Conservation (phyloP, 495 filamentous ascomycete species). For the Pseudomonodictys pantanalensis region DNA sequence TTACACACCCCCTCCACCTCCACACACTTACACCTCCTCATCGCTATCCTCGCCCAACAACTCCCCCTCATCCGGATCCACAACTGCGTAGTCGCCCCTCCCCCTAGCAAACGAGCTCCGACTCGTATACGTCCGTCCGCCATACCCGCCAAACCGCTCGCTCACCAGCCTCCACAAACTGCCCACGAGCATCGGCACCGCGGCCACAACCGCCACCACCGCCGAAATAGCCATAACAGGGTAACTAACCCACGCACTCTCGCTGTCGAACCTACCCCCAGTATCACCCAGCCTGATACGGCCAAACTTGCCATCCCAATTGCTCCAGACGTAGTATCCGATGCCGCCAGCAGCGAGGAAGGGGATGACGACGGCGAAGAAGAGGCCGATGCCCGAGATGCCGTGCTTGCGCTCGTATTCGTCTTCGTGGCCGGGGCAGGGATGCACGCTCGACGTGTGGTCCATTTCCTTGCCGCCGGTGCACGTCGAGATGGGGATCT, state of each 20-base stretch:
- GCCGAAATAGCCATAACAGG: constrained; percentile 77
- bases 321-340: constrained; percentile 82
- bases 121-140: constrained; percentile 67
- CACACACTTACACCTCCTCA: constrained; percentile 60
- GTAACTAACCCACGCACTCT: constrained; percentile 68
- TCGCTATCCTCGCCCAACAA: constrained; percentile 89
- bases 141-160: constrained; percentile 43
- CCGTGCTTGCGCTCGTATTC: constrained; percentile 73
- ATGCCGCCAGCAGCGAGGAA: constrained; percentile 63
- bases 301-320: constrained; percentile 88
- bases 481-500: constrained; percentile 85
- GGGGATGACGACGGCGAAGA: constrained; percentile 78
- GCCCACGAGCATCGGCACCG: constrained; percentile 66
- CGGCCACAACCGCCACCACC: constrained; percentile 68
- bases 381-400: constrained; percentile 70
- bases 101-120: constrained; percentile 81
- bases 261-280: constrained; percentile 54
- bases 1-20: background rate
- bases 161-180: constrained; percentile 64
- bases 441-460: constrained; percentile 49
- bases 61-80: constrained; percentile 91
- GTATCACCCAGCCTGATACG: constrained; percentile 76
- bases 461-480: constrained; percentile 69
- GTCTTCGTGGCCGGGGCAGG: constrained; percentile 74
- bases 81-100: constrained; percentile 77